phyloP scores from a whole-genome alignment of 257 asterid genomes.

The Apocynum venetum region DNA sequence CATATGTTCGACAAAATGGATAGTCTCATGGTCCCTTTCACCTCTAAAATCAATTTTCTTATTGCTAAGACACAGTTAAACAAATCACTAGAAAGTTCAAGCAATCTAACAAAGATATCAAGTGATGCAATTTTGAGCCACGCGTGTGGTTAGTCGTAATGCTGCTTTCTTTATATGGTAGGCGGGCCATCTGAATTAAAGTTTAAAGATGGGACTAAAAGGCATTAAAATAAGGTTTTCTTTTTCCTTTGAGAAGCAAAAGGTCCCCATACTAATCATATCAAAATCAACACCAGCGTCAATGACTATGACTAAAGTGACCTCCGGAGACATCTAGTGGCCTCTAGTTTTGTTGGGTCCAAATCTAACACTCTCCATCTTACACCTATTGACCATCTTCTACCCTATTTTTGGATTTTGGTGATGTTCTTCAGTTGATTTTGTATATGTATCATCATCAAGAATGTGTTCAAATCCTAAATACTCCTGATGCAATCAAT shows the following conservation, averaged over 20 bases:
- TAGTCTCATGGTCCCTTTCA: not conserved
- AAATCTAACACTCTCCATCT: too few relatives aligned
- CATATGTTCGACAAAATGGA: constrained; percentile 3
- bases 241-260: constrained; percentile 7
- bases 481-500: not conserved
- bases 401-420: too few relatives aligned
- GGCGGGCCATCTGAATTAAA: not conserved
- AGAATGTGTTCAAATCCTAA: not conserved
- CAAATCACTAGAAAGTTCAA: constrained; percentile 16
- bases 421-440: not conserved
- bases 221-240: not conserved
- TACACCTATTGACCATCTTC: not conserved
- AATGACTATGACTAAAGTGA: not conserved
- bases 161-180: not conserved
- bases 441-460: not conserved
- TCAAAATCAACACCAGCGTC: not conserved
- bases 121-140: not conserved
- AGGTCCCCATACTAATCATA: not conserved
- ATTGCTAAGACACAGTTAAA: not conserved
- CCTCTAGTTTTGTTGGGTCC: not conserved
- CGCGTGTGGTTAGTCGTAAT: not conserved
- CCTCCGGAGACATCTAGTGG: too few relatives aligned
- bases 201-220: not conserved
- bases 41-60: not conserved
- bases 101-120: not conserved